Evolutionary conservation across 306 rosid genomes (phyloP).

Genomic region (Cicer arietinum): DNA sequence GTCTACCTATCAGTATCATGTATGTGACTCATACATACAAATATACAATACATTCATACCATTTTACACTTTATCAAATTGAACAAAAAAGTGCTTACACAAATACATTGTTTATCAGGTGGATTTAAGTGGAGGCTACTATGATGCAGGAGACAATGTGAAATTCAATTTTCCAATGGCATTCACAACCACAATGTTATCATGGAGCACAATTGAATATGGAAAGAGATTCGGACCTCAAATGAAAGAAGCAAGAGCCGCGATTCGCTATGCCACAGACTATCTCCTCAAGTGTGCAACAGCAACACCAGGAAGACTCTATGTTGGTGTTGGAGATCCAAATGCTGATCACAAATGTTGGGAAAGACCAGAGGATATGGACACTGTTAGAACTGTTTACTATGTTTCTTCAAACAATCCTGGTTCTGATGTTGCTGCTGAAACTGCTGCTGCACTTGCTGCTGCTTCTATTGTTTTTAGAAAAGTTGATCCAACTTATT

Average conservation of each 20-base stretch:
- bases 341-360: constrained; percentile 85
- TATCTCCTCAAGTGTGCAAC: constrained; percentile 80
- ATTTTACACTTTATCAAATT: background rate
- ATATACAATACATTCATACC: background rate
- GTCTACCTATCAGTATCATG: too few relatives aligned
- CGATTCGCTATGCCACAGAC: constrained; percentile 83
- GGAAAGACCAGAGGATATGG: constrained; percentile 98
- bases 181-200: constrained; percentile 83
- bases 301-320: constrained; percentile 72
- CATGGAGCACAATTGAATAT: constrained; percentile 81
- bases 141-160: constrained; percentile 95
- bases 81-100: constrained; percentile 17
- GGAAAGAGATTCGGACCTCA: constrained; percentile 77
- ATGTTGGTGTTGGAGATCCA: constrained; percentile 90
- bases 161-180: constrained; percentile 98
- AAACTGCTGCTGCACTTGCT: constrained; percentile 88
- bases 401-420: constrained; percentile 71
- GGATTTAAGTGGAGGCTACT: constrained; percentile 88
- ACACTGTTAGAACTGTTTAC: constrained; percentile 64
- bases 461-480: constrained; percentile 85
- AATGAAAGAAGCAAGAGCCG: constrained; percentile 55
- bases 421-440: constrained; percentile 92
- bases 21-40: too few relatives aligned
- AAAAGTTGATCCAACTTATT: constrained; percentile 68
- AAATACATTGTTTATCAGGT: constrained; percentile 54